Base-by-base conservation (phyloP, 768 basidiomycete genomes). In the Cystobasidium onofrii region DNA sequence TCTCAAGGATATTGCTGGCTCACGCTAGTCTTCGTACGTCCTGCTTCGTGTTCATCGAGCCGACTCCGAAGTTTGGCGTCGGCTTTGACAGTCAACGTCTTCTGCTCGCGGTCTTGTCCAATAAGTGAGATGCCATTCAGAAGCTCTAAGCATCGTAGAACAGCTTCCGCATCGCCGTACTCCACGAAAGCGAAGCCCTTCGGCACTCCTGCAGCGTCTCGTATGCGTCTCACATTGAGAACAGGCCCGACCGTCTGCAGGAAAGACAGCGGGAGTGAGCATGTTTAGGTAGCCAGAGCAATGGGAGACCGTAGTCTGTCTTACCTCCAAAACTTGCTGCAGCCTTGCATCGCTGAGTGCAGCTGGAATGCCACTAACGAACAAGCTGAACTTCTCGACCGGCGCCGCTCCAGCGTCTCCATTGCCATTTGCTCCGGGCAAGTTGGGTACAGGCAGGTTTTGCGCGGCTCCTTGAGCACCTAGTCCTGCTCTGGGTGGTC, bases 131-230 rank as follows among this genome's bases (percentile, higher is more conserved):
- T 82, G 20, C 85, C 84, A 78, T 90, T 87, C 75, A 90, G 82
- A 74, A 89, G 84, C 36, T 83, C 81, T 76, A 89, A 81, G 52
- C 88, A 91, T 75, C 94, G 85, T 75, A 94, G 82, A 1, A 96
- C 93, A 74, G 89, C 88, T 80, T 94, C 90, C 17, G 95, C 91
- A 69, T 94, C 94, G 80, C 94, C 90, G 80, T 87, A 98, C 81
- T 95, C 91, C 62, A 92, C 95, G 81, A 98, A 99, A 12, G 94
- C 96, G 80, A 98, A 98, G 1, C 92, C 92, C 83, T 94, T 91
- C 6, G 94, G 90, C 81, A 94, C 91, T 79, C 94, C 91, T 20
- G 90, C 88, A 29, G 92, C 91, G 1, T 92, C 94, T 57, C 91
- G 90, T 27, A 94, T 87, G 18, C 94, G 88, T 78, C 94, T 97